Percentiles rank a stretch among this genome's conserved stretches.
phyloP scores from a whole-genome alignment of 2,329 filamentous ascomycete species.

The Aspergillus fumigatus region DNA sequence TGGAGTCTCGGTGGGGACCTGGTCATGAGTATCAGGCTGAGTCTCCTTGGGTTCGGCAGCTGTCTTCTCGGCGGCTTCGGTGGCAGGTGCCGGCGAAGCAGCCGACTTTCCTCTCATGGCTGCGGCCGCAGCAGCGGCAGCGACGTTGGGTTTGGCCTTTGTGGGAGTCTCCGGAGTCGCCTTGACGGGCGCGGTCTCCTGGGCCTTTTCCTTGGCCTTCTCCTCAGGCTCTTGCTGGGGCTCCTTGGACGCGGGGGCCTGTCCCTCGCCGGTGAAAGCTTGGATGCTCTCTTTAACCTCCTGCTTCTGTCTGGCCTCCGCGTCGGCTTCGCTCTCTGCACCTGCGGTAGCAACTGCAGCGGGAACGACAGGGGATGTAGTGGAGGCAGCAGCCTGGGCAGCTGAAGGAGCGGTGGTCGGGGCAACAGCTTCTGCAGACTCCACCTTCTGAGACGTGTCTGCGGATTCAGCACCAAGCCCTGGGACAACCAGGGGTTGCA shows the following conservation, averaged over 20 bases:
- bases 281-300: not conserved
- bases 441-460: conserved; percentile 9
- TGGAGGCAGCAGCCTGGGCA: conserved; percentile 16
- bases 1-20: conserved; percentile 6
- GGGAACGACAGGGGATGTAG: conserved; percentile 18
- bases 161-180: not conserved
- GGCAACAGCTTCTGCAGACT: conserved; percentile 2
- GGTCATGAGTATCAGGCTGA: conserved; percentile 6
- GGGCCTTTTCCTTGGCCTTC: not conserved
- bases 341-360: conserved; percentile 2
- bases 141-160: not conserved
- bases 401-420: conserved; percentile 9
- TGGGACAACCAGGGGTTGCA: conserved; percentile 16
- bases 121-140: not conserved
- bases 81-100: not conserved
- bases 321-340: not conserved
- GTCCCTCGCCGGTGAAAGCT: conserved; percentile 1
- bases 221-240: conserved; percentile 1
- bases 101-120: not conserved
- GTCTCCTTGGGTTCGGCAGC: not conserved
- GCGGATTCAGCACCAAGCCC: conserved; percentile 16
- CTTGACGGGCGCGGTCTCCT: not conserved
- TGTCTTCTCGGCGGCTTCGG: conserved; percentile 4
- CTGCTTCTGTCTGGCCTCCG: conserved; percentile 2
- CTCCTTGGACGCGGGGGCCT: conserved; percentile 8